Evolutionary conservation across 2,329 filamentous ascomycete genomes (phyloP).

Genomic region (Colletotrichum cereale): DNA sequence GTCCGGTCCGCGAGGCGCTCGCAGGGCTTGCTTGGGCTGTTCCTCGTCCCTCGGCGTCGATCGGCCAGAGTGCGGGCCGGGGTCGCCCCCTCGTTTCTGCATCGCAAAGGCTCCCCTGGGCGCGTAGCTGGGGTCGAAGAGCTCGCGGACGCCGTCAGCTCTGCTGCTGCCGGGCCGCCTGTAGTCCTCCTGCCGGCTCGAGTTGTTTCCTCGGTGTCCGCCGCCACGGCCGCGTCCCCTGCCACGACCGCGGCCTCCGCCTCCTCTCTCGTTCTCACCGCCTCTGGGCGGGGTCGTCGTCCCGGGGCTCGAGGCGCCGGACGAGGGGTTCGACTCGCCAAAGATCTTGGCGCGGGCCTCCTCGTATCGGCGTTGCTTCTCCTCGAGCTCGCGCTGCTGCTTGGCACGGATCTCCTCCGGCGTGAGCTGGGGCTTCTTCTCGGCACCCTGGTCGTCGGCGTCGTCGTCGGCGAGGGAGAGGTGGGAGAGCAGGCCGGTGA

Average conservation of each 20-base stretch:
- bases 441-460: slow-evolving; percentile 73
- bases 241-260: slow-evolving; percentile 56
- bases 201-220: slow-evolving; percentile 49
- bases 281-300: slow-evolving; percentile 69
- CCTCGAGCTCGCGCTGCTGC: slow-evolving; percentile 83
- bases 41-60: slow-evolving; percentile 69
- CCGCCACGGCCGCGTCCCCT: slow-evolving; percentile 60
- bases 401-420: slow-evolving; percentile 83
- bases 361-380: slow-evolving; percentile 91
- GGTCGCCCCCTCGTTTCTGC: slow-evolving; percentile 58
- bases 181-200: slow-evolving; percentile 48
- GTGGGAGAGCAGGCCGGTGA: slow-evolving; percentile 60
- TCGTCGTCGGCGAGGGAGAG: slow-evolving; percentile 66
- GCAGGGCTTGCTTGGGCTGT: slow-evolving; percentile 76
- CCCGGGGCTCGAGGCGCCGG: slow-evolving; percentile 73
- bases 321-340: slow-evolving; percentile 69
- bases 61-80: slow-evolving; percentile 52
- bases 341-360: slow-evolving; percentile 91
- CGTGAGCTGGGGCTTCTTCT: slow-evolving; percentile 72
- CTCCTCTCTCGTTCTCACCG: slow-evolving; percentile 51
- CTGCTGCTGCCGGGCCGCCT: slow-evolving; percentile 43
- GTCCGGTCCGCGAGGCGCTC: slow-evolving; percentile 84
- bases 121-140: slow-evolving; percentile 83
- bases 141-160: slow-evolving; percentile 61
- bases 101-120: slow-evolving; percentile 69